Conservation (phyloP, 768 basidiomycete genomes). For the Floccularia luteovirens region DNA sequence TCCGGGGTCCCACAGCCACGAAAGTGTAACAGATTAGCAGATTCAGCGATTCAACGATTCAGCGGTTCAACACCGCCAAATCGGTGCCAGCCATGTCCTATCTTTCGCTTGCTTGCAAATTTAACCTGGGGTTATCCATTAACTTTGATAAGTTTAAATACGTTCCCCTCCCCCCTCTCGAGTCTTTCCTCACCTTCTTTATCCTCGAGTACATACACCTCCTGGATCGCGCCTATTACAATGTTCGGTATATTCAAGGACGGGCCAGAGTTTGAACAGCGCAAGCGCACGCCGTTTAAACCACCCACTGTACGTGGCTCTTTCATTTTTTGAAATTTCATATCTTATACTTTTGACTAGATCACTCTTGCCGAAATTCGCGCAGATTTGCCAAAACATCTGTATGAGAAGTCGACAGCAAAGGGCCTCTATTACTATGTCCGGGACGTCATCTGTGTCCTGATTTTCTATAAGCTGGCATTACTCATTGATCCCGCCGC, state of each 20-base stretch:
- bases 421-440: constrained; percentile 36
- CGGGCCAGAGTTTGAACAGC: constrained; percentile 32
- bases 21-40: no score
- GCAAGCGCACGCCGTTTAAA: constrained; percentile 31
- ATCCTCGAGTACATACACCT: constrained; percentile 1
- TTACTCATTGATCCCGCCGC: constrained; percentile 38
- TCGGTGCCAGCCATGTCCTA: no score
- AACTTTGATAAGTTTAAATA: neutral
- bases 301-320: constrained; percentile 23
- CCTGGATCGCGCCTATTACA: constrained; percentile 14
- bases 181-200: neutral
- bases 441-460: constrained; percentile 38
- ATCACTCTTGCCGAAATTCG: constrained; percentile 41
- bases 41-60: no score
- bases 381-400: constrained; percentile 41
- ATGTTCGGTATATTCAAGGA: constrained; percentile 27
- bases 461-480: constrained; percentile 39
- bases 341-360: constrained; percentile 14
- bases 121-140: neutral
- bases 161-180: no score
- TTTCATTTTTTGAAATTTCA: neutral
- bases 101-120: no score
- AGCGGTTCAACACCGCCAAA: no score
- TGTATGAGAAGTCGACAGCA: constrained; percentile 41
- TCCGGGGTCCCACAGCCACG: no score